These are phyloP conservation scores for Arthromyces matolae DNA, from an alignment of 768 basidiomycete genomes.

Conservation along the genomic window DNA sequence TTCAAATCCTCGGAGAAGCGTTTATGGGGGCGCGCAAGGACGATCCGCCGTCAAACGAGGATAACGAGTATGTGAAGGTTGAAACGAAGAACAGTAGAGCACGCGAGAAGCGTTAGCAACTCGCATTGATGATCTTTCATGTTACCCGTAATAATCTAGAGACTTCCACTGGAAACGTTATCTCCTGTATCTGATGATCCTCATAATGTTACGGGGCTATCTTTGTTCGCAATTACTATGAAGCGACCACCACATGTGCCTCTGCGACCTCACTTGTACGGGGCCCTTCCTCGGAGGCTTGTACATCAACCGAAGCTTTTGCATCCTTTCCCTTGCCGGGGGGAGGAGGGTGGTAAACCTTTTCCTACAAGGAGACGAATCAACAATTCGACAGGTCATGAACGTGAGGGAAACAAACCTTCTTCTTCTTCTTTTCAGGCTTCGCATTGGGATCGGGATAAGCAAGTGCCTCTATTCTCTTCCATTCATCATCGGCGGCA, in stretches of 20 bases:
- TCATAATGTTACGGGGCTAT: conserved; percentile 3
- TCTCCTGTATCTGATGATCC: conserved; percentile 12
- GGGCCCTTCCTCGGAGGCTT: conserved; percentile 10
- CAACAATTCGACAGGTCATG: neutral
- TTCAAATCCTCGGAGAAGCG: conserved; percentile 83
- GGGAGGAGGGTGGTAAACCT: conserved; percentile 81
- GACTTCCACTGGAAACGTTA: too few relatives aligned
- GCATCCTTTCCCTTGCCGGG: conserved; percentile 72
- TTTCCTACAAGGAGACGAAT: conserved; percentile 45
- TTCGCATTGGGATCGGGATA: conserved; percentile 78
- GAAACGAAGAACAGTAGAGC: conserved; percentile 68
- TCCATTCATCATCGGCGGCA: conserved; percentile 76
- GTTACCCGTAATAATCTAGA: neutral
- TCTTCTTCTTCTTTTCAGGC: conserved; percentile 67
- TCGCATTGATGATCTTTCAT: neutral
- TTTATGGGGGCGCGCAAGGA: conserved; percentile 72
- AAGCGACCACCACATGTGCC: conserved; percentile 2
- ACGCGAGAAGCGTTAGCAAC: conserved; percentile 23
- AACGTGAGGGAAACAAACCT: conserved; percentile 14
- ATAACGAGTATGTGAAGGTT: conserved; percentile 78
- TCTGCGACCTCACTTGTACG: neutral
- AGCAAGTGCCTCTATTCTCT: conserved; percentile 68
- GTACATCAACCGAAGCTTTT: conserved; percentile 15
- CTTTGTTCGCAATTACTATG: conserved; percentile 9
- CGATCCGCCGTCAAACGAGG: conserved; percentile 41